phyloP scores from a whole-genome alignment of 1,284 basidiomycete genomes.

The Cutaneotrichosporon cutaneum region DNA sequence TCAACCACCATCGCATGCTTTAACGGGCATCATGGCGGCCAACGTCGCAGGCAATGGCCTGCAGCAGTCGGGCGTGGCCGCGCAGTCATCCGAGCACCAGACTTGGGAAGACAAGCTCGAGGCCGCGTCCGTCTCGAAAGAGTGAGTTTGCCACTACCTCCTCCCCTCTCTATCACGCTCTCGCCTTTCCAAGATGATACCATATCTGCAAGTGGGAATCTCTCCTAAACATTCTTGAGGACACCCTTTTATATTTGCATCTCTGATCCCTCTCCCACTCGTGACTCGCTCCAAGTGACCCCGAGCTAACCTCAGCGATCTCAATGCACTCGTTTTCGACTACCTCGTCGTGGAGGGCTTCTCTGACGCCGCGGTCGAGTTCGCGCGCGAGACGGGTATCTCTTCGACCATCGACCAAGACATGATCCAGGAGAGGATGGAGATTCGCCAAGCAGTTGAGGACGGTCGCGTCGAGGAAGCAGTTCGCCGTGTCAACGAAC shows the following conservation, averaged over 20 bases:
- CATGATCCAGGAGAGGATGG: constrained; percentile 89
- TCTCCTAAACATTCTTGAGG: constrained; percentile 59
- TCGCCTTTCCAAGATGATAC: constrained; percentile 54
- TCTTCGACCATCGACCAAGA: constrained; percentile 71
- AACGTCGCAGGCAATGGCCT: constrained; percentile 16
- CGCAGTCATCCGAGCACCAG: constrained; percentile 23
- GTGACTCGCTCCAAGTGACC: neutral
- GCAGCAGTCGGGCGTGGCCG: constrained; percentile 12
- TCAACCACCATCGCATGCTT: constrained; percentile 9
- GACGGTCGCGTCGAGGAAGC: constrained; percentile 93
- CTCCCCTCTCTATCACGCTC: neutral
- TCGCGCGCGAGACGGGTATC: constrained; percentile 81
- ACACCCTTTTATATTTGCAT: constrained; percentile 52
- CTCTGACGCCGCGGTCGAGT: constrained; percentile 91
- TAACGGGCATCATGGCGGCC: constrained; percentile 19
- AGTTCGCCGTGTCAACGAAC: constrained; percentile 86
- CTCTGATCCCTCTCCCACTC: constrained; percentile 49
- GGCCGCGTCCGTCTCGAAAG: constrained; percentile 55
- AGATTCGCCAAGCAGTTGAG: constrained; percentile 88
- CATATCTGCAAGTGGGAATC: constrained; percentile 60
- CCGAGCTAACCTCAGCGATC: constrained; percentile 62
- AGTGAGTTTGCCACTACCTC: constrained; percentile 50
- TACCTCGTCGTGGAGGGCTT: constrained; percentile 97
- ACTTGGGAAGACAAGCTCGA: constrained; percentile 56
- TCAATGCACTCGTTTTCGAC: constrained; percentile 95